Base-by-base conservation (phyloP, 2,329 filamentous ascomycete genomes). In the Penicillium sclerotiorum region DNA sequence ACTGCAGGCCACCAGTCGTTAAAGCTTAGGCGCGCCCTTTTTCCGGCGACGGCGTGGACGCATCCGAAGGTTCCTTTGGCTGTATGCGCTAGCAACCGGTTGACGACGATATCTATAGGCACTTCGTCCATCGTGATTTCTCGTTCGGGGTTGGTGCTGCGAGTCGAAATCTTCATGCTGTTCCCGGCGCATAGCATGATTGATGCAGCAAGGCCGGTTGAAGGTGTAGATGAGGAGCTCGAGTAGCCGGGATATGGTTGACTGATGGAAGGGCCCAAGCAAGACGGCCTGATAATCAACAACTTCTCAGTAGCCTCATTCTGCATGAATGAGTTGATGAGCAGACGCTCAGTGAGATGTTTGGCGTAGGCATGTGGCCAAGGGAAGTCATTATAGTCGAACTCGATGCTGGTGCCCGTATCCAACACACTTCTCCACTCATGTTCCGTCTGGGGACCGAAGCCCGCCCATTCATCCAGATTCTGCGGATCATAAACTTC, bases 291-390 rank as follows among this genome's bases (percentile, higher is more conserved):
- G 3, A 52, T 4, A 23, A 52, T 48, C 3, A 52, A 23, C 5
- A 52, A 36, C 25, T 44, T 42, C 8, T 44, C 21, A 2, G 12
- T 17, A 13, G 20, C 15, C 2, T 20, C 25, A 12, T 20, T 13
- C 5, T 28, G 32, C n/a, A 36, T 32, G 36, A 39, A 45, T 8
- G 17, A 13, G 8, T 27, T 6, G 9, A 23, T 11, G 9, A 50
- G 27, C 2, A 50, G 42, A 8, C 49, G 44, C 39, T 52, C 49
- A 1, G 45, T 48, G 2, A 52, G 35, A 21, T 52, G 39, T 12
- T 52, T 52, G 13, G 49, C 49, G 13, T 52, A 52, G 7, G 39
- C 45, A 21, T 52, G 48, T 2, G 49, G 18, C 49, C 49, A 52
- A 12, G 49, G 45, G 37, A 52, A 52, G 12, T 45, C 17, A n/a